phyloP scores from a whole-genome alignment of 352 stramenopile species.

The Peronosclerospora sorghi region DNA sequence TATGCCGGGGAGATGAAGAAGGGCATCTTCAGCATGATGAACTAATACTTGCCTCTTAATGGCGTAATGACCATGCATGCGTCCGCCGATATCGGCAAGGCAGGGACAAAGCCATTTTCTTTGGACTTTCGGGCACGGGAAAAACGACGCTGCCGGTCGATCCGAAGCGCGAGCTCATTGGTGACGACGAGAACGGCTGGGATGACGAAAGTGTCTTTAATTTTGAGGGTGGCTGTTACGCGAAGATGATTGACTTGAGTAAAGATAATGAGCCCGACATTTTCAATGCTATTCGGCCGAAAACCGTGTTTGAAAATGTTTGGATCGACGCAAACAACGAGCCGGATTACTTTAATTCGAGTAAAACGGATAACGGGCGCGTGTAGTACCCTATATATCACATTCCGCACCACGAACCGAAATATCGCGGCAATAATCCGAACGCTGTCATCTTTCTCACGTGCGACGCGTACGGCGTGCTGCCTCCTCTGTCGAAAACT shows the following conservation, averaged over 20 bases:
- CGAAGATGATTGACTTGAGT: constrained; percentile 95
- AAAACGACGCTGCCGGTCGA: constrained; percentile 90
- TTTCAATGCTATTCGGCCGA: too few species aligned
- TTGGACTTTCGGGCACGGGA: too few species aligned
- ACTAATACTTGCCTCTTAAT: too few species aligned
- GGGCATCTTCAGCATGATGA: too few species aligned
- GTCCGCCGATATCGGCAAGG: constrained; percentile 96
- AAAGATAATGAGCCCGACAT: constrained; percentile 90
- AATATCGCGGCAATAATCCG: constrained; percentile 85
- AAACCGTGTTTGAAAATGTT: too few species aligned
- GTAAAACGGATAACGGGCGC: constrained; percentile 96
- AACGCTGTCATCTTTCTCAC: too few species aligned
- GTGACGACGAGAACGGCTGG: constrained; percentile 93
- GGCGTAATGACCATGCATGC: too few species aligned
- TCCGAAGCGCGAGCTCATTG: too few species aligned
- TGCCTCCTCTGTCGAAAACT: constrained; percentile 95
- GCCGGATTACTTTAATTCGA: too few species aligned
- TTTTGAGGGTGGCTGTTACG: too few species aligned
- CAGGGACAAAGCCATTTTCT: constrained; percentile 93
- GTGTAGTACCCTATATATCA: constrained; percentile 98
- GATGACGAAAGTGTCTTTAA: constrained; percentile 97
- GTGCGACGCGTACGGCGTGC: too few species aligned
- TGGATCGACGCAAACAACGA: too few species aligned
- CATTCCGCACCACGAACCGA: constrained; percentile 90
- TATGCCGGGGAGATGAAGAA: constrained; percentile 99